Percentiles rank a stretch among this genome's conserved stretches.
Evolutionary conservation across 192 early-diverging fungal species (phyloP).

Genomic region (Dissophora ornata): DNA sequence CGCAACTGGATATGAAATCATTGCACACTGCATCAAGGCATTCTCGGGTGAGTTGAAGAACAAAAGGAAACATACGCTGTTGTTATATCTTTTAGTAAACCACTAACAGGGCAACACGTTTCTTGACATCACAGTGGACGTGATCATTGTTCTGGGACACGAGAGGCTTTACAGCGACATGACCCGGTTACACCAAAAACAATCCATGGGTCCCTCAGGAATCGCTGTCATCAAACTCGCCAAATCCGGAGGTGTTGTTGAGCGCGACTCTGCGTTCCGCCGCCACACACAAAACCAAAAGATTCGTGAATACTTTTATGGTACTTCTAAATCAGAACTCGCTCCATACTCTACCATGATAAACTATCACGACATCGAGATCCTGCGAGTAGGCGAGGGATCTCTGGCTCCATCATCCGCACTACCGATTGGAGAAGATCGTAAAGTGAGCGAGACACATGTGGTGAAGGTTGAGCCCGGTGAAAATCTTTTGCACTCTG

Average conservation of each 20-base stretch:
- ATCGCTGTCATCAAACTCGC: conserved; percentile 85
- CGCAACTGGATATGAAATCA: conserved; percentile 74
- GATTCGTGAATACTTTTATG: conserved; percentile 97
- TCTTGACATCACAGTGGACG: conserved; percentile 65
- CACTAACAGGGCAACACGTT: too few species aligned
- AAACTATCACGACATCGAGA: conserved; percentile 78
- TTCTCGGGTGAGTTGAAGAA: conserved; percentile 67
- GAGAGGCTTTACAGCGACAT: conserved; percentile 94
- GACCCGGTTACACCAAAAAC: conserved; percentile 62
- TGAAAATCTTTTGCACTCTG: conserved; percentile 85
- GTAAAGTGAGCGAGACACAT: conserved; percentile 81
- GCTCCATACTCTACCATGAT: conserved; percentile 88
- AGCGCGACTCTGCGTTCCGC: conserved; percentile 80
- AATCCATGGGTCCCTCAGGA: neutral
- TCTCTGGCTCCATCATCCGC: conserved; percentile 89
- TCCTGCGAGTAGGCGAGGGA: conserved; percentile 84
- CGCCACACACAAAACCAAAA: conserved; percentile 75
- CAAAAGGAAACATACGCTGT: too few species aligned
- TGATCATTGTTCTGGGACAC: conserved; percentile 91
- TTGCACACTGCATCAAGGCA: conserved; percentile 76
- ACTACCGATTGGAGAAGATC: conserved; percentile 88
- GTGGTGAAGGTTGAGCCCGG: conserved; percentile 83
- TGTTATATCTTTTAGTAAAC: too few species aligned
- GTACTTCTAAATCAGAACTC: conserved; percentile 77
- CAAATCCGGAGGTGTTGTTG: conserved; percentile 95